Evolutionary conservation across 179 eudicot species (phyloP).

Genomic region (Sideroxylon spinosum): DNA sequence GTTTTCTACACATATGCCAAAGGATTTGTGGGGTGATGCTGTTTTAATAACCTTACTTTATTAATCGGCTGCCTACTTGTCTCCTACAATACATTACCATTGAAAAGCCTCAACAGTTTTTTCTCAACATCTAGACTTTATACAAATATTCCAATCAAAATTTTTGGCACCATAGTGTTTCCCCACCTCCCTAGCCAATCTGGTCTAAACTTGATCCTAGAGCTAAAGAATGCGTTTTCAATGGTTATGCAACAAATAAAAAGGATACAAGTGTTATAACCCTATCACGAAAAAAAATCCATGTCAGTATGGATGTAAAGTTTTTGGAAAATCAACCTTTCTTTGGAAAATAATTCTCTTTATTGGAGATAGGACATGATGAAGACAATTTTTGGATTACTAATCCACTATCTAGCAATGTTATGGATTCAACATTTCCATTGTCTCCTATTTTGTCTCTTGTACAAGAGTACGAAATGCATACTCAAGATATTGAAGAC

Average conservation of each 20-base stretch:
- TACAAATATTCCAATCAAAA: background rate
- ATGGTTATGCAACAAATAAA: background rate
- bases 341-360: background rate
- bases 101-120: background rate
- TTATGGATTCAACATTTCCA: too few relatives aligned
- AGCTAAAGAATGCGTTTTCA: background rate
- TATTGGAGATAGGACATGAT: background rate
- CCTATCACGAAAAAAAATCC: background rate
- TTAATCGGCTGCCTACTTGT: background rate
- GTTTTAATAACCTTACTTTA: background rate
- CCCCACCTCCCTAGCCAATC: background rate
- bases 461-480: too few relatives aligned
- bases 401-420: too few relatives aligned
- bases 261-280: background rate
- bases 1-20: background rate
- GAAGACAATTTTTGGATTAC: slow-evolving; percentile 1
- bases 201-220: background rate
- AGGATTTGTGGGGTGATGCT: background rate
- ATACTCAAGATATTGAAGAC: too few relatives aligned
- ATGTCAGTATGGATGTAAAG: background rate
- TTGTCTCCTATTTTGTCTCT: too few relatives aligned
- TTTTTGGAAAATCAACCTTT: background rate
- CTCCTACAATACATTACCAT: background rate
- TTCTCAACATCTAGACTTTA: background rate
- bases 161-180: background rate